Evolutionary conservation across 352 stramenopile genomes (phyloP).

Genomic region (Globisporangium lucens): DNA sequence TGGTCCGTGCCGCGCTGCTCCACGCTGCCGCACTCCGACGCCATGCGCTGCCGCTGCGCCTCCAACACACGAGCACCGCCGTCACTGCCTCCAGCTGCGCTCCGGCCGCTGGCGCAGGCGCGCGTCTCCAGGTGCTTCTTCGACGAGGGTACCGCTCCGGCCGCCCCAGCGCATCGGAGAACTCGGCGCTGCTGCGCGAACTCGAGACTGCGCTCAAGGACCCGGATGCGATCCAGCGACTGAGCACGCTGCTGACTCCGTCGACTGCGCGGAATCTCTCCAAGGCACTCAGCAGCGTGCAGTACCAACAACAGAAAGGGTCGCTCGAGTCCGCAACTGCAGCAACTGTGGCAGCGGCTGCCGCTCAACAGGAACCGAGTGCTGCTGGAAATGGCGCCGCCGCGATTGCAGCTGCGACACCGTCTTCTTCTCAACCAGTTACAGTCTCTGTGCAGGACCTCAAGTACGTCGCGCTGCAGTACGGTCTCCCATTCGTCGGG

Average conservation of each 20-base stretch:
- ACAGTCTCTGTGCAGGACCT: constrained; percentile 47
- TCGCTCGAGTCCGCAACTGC: constrained; percentile 5
- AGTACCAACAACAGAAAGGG: constrained; percentile 3
- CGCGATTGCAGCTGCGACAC: not conserved
- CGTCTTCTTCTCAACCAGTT: not conserved
- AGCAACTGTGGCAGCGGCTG: no score
- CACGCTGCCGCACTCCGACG: not conserved
- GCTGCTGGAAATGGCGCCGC: not conserved
- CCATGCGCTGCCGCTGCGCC: not conserved
- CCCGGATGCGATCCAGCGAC: constrained; percentile 24
- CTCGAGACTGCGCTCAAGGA: constrained; percentile 38
- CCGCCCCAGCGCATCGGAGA: constrained; percentile 23
- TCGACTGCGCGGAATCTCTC: constrained; percentile 52
- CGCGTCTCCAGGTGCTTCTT: not conserved
- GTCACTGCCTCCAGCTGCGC: not conserved
- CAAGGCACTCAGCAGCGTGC: constrained; percentile 33
- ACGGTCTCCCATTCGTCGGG: constrained; percentile 92
- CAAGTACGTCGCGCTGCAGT: constrained; percentile 61
- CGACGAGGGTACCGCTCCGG: constrained; percentile 8
- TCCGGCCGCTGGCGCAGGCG: not conserved
- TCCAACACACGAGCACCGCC: not conserved
- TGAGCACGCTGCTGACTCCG: constrained; percentile 43
- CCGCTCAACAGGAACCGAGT: constrained; percentile 1
- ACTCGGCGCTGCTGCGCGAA: constrained; percentile 36
- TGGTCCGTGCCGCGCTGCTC: not conserved